phyloP scores from a whole-genome alignment of 495 filamentous ascomycete genomes.

The Penicillium diatomitis region DNA sequence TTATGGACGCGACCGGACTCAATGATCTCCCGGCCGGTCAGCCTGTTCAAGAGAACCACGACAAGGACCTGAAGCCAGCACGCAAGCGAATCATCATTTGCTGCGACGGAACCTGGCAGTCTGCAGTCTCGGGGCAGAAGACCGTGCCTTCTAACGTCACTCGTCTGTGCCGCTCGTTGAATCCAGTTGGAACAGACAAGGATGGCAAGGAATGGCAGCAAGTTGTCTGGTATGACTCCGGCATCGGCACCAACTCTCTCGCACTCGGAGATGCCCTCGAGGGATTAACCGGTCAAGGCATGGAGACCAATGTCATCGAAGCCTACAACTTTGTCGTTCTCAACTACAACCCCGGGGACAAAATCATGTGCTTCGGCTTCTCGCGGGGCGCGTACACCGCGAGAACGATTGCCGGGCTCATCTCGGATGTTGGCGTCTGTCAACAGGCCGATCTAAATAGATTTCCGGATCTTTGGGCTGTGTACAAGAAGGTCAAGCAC shows the following conservation, averaged over 20 bases:
- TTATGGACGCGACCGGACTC: neutral
- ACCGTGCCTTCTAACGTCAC: slow-evolving; percentile 22
- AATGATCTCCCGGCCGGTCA: slow-evolving; percentile 1
- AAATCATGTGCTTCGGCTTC: slow-evolving; percentile 54
- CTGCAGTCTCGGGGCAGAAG: slow-evolving; percentile 13
- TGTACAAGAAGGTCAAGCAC: slow-evolving; percentile 31
- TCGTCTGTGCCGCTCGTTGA: slow-evolving; percentile 14
- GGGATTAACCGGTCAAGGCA: slow-evolving; percentile 11
- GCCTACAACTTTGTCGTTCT: slow-evolving; percentile 17
- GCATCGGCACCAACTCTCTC: slow-evolving; percentile 12
- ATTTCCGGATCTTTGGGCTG: slow-evolving; percentile 38
- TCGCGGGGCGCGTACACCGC: slow-evolving; percentile 52
- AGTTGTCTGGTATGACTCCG: slow-evolving; percentile 24
- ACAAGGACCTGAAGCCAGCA: slow-evolving; percentile 3
- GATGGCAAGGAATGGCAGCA: slow-evolving; percentile 17
- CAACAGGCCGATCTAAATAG: slow-evolving; percentile 30
- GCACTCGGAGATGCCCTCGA: slow-evolving; percentile 8
- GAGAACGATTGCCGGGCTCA: slow-evolving; percentile 45
- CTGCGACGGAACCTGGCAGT: slow-evolving; percentile 24
- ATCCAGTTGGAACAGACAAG: slow-evolving; percentile 9
- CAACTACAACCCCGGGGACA: slow-evolving; percentile 45
- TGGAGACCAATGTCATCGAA: slow-evolving; percentile 15
- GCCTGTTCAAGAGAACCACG: neutral
- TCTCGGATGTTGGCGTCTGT: slow-evolving; percentile 42
- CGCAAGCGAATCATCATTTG: slow-evolving; percentile 20